phyloP scores from a whole-genome alignment of 345 rosid species.

The Nephelium lappaceum region DNA sequence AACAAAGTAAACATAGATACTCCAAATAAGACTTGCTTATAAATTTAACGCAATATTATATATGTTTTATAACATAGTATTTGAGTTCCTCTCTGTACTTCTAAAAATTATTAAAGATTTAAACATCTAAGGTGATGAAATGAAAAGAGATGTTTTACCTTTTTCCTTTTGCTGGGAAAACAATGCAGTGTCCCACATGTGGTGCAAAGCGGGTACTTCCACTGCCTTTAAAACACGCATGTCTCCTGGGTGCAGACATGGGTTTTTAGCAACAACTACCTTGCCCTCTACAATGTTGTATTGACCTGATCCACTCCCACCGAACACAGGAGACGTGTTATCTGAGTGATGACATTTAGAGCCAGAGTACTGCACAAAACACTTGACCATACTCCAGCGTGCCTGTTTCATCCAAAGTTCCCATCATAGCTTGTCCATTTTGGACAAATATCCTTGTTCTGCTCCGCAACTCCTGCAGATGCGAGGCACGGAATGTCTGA shows the following conservation, averaged over 20 bases:
- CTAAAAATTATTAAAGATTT: not conserved
- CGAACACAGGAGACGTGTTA: not conserved
- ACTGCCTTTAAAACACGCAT: slow-evolving; percentile 43
- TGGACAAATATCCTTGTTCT: slow-evolving; percentile 43
- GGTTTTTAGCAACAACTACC: slow-evolving; percentile 49
- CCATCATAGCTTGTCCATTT: slow-evolving; percentile 53
- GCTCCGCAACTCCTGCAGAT: slow-evolving; percentile 39
- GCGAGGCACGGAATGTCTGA: slow-evolving; percentile 44
- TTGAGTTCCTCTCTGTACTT: too few relatives aligned
- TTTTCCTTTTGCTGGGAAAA: slow-evolving; percentile 53
- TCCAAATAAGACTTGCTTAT: too few relatives aligned
- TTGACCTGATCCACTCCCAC: not conserved
- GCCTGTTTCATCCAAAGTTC: slow-evolving; percentile 48
- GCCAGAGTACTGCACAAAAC: slow-evolving; percentile 43
- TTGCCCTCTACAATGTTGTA: slow-evolving; percentile 23
- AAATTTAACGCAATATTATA: too few relatives aligned
- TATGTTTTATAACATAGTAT: too few relatives aligned
- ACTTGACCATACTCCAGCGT: slow-evolving; percentile 49
- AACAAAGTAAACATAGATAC: too few relatives aligned
- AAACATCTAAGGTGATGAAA: not conserved
- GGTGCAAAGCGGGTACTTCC: slow-evolving; percentile 40
- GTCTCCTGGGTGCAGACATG: slow-evolving; percentile 57
- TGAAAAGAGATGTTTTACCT: slow-evolving; percentile 28
- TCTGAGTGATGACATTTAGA: not conserved
- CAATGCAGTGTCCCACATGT: slow-evolving; percentile 55